A percentile compares a stretch with the other conserved stretches of the same genome.
phyloP scores from a whole-genome alignment of 2,329 filamentous ascomycete genomes.

The Colletotrichum agaves region DNA sequence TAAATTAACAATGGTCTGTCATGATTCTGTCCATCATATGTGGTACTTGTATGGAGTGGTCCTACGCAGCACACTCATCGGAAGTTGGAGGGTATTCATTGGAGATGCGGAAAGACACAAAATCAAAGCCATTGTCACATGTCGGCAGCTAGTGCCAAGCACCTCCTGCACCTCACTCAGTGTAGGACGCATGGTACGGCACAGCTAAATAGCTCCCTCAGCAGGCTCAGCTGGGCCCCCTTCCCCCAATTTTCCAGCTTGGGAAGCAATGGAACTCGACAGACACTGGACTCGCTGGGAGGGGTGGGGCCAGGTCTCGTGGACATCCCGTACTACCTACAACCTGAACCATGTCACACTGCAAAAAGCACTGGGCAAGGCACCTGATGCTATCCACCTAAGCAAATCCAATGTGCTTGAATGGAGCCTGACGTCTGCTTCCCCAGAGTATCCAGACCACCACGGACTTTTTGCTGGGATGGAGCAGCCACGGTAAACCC shows the following conservation, averaged over 20 bases:
- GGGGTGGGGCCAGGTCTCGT: constrained; percentile 33
- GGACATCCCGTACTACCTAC: constrained; percentile 6
- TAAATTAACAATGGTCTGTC: not conserved
- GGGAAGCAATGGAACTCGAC: not conserved
- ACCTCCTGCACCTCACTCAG: not conserved
- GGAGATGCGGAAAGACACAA: not conserved
- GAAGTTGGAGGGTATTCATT: not conserved
- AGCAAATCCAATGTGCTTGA: not conserved
- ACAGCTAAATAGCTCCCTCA: constrained; percentile 30
- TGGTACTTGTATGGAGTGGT: not conserved
- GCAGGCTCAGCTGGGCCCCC: not conserved
- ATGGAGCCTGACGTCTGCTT: constrained; percentile 7
- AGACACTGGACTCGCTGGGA: no score
- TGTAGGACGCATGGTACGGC: constrained; percentile 31
- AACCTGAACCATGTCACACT: constrained; percentile 7
- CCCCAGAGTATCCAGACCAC: constrained; percentile 18
- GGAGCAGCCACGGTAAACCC: constrained; percentile 12
- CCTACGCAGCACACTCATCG: no score
- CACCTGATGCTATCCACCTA: constrained; percentile 10
- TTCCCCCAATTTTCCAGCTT: constrained; percentile 22
- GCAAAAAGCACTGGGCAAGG: constrained; percentile 21
- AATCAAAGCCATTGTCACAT: constrained; percentile 33
- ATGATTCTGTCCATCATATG: not conserved
- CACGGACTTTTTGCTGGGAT: not conserved
- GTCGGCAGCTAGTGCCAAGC: constrained; percentile 28